A percentile compares a stretch with the other conserved stretches of the same genome.
phyloP scores from a whole-genome alignment of 345 rosid genomes.

The Gossypium ekmanianum region DNA sequence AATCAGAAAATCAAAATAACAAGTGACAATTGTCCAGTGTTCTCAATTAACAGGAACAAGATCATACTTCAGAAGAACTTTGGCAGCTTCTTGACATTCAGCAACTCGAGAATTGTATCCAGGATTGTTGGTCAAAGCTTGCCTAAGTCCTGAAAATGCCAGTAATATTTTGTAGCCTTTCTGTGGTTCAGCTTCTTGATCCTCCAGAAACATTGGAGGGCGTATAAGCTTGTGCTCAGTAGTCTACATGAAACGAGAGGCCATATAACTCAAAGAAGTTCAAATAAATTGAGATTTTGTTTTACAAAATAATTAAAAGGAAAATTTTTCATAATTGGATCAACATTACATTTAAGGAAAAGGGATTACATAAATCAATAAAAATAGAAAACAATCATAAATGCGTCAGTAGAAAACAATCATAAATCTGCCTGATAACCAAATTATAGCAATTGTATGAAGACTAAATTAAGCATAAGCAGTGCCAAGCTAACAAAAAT shows the following conservation, averaged over 20 bases:
- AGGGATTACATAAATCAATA: neutral
- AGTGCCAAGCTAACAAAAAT: neutral
- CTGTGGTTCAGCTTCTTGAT: constrained; percentile 16
- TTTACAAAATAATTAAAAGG: neutral
- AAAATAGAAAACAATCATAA: neutral
- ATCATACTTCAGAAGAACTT: constrained; percentile 66
- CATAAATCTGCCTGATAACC: neutral
- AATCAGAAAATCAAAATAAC: neutral
- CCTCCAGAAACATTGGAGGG: constrained; percentile 26
- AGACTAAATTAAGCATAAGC: neutral
- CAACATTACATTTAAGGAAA: neutral
- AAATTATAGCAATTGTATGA: neutral
- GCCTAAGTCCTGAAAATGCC: constrained; percentile 93
- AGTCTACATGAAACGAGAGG: constrained; percentile 51
- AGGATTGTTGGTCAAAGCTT: constrained; percentile 79
- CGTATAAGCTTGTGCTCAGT: constrained; percentile 69
- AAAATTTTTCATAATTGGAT: neutral
- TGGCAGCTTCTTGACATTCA: constrained; percentile 94
- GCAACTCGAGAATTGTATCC: constrained; percentile 88
- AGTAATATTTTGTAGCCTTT: constrained; percentile 73
- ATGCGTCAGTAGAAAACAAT: neutral
- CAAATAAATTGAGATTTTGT: neutral
- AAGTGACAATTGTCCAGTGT: neutral
- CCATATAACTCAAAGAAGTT: constrained; percentile 5
- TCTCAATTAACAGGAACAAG: neutral